Evolutionary conservation across 805 yeast species (phyloP).

Genomic region (Wickerhamomyces xylosicus): DNA sequence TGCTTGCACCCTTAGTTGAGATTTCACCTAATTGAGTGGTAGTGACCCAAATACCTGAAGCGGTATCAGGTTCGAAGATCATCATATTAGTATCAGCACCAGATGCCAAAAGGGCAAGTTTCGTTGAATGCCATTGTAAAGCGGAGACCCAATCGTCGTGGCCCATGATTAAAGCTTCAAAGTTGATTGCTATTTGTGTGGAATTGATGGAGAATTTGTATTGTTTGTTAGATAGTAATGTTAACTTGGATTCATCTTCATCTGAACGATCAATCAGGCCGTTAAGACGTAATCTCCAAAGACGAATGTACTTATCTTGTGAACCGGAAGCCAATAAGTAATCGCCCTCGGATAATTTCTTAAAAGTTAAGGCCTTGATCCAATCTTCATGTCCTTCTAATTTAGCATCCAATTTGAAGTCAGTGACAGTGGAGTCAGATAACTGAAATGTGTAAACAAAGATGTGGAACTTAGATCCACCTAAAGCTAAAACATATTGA

Average conservation of each 20-base stretch:
- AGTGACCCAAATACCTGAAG: constrained; percentile 87
- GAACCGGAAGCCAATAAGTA: constrained; percentile 79
- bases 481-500: constrained; percentile 48
- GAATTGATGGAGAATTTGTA: constrained; percentile 39
- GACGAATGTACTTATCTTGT: constrained; percentile 83
- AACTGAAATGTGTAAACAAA: constrained; percentile 40
- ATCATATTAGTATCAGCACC: constrained; percentile 91
- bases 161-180: constrained; percentile 93
- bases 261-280: constrained; percentile 46
- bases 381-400: constrained; percentile 94
- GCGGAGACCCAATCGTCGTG: constrained; percentile 97
- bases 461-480: constrained; percentile 53
- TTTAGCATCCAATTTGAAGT: constrained; percentile 33
- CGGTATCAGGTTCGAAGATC: constrained; percentile 85
- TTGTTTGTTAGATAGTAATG: constrained; percentile 60
- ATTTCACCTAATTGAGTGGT: constrained; percentile 78
- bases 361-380: constrained; percentile 67
- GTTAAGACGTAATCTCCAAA: constrained; percentile 68
- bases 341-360: constrained; percentile 35
- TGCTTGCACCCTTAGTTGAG: constrained; percentile 92
- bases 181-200: constrained; percentile 47
- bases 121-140: constrained; percentile 60
- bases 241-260: constrained; percentile 40
- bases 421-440: constrained; percentile 5
- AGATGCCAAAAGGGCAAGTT: constrained; percentile 60